Evolutionary conservation across 768 basidiomycete genomes (phyloP).

Genomic region (Butyriboletus loyo): DNA sequence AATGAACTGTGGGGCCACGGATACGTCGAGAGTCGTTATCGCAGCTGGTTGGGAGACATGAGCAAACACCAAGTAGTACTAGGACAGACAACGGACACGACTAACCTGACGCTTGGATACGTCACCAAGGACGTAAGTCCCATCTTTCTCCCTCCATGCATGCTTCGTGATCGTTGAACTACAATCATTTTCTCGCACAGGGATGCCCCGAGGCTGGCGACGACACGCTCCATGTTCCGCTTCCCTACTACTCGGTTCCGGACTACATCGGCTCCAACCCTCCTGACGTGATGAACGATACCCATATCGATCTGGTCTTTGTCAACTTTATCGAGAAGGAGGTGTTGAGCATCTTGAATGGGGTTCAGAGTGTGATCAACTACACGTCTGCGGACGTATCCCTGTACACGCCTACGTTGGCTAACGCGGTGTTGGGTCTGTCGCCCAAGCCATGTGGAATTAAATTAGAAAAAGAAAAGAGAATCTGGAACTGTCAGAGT

Average conservation of each 20-base stretch:
- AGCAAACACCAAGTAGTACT: constrained; percentile 22
- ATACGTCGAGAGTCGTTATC: constrained; percentile 49
- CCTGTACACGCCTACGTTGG: too few relatives aligned
- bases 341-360: constrained; percentile 55
- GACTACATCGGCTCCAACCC: constrained; percentile 57
- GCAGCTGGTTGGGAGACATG: constrained; percentile 61
- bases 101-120: constrained; percentile 66
- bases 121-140: constrained; percentile 64
- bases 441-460: constrained; percentile 37
- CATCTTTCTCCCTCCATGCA: background rate
- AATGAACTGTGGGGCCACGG: constrained; percentile 39
- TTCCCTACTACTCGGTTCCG: constrained; percentile 53
- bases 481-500: too few relatives aligned
- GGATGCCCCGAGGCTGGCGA: constrained; percentile 75
- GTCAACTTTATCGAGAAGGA: constrained; percentile 61
- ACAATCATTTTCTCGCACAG: constrained; percentile 27
- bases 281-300: constrained; percentile 47
- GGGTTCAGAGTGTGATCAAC: constrained; percentile 44
- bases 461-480: too few relatives aligned
- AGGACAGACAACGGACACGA: constrained; percentile 38
- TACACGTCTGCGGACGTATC: constrained; percentile 53
- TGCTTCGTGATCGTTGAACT: background rate
- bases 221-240: constrained; percentile 61
- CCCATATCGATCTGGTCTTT: constrained; percentile 72
- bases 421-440: constrained; percentile 41